Conservation (phyloP, 768 basidiomycete genomes). For the Mycena epipterygia region DNA sequence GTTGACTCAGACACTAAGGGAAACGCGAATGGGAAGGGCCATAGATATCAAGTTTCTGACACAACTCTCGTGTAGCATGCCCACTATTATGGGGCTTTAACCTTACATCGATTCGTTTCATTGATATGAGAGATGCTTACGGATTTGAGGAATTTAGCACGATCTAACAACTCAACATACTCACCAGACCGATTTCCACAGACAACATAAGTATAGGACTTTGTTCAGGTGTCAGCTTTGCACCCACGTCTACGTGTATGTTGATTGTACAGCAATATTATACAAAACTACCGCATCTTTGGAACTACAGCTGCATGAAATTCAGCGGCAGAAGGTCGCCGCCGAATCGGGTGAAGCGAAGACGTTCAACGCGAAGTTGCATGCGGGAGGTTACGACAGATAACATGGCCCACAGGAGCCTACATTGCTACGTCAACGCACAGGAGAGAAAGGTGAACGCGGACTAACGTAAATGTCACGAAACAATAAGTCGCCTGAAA, state of each 20-base stretch:
- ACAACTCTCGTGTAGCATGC: not conserved
- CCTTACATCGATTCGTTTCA: no score
- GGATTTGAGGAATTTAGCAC: no score
- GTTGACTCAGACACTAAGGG: not conserved
- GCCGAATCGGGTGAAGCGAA: conserved; percentile 3
- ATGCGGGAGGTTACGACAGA: conserved; percentile 14
- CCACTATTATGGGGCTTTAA: no score
- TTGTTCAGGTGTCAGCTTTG: no score
- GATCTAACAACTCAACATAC: no score
- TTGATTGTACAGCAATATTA: not conserved
- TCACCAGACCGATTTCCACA: no score
- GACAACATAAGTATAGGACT: no score
- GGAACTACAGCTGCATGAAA: conserved; percentile 1
- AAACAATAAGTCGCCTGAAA: not conserved
- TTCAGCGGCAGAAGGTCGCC: not conserved
- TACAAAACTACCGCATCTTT: not conserved
- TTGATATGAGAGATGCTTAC: no score
- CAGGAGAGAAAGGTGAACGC: not conserved
- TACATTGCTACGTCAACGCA: not conserved
- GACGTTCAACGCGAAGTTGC: conserved; percentile 17
- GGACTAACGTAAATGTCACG: conserved; percentile 9
- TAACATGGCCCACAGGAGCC: conserved; percentile 15
- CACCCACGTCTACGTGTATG: no score
- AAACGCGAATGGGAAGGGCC: not conserved
- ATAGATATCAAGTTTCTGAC: conserved; percentile 10